These are phyloP conservation scores for Closterium sp. DNA, from an alignment of 139 green algal species.

Conservation along the genomic window DNA sequence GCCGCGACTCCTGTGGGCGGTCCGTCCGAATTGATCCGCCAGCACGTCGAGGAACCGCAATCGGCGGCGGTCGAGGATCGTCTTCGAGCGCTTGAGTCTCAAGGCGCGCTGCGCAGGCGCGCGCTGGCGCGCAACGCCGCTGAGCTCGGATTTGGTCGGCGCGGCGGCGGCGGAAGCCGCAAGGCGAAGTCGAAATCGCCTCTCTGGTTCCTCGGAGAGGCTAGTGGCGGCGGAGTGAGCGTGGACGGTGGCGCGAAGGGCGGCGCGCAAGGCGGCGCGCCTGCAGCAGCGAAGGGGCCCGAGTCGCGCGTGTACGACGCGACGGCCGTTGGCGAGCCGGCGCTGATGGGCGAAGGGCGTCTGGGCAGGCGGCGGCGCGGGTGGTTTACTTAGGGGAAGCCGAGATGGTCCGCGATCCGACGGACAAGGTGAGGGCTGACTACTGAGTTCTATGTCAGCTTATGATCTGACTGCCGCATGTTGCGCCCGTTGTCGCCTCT, in stretches of 20 bases:
- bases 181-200: background rate
- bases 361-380: background rate
- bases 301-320: conserved; percentile 41
- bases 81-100: background rate
- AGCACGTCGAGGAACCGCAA: background rate
- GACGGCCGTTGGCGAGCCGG: conserved; percentile 28
- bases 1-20: no score
- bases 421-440: no score
- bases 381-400: conserved; percentile 39
- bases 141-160: background rate
- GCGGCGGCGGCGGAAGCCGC: background rate
- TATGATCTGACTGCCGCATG: no score
- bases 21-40: background rate
- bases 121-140: background rate
- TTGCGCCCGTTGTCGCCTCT: background rate
- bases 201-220: background rate
- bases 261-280: no score
- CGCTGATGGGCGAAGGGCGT: background rate
- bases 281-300: background rate
- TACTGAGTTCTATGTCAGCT: no score
- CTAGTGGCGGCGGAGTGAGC: background rate
- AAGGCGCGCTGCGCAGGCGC: background rate
- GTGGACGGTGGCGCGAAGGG: background rate
- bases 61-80: background rate
- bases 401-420: no score